Evolutionary conservation across 306 rosid genomes (phyloP).

Genomic region (Ammopiptanthus mongolicus): DNA sequence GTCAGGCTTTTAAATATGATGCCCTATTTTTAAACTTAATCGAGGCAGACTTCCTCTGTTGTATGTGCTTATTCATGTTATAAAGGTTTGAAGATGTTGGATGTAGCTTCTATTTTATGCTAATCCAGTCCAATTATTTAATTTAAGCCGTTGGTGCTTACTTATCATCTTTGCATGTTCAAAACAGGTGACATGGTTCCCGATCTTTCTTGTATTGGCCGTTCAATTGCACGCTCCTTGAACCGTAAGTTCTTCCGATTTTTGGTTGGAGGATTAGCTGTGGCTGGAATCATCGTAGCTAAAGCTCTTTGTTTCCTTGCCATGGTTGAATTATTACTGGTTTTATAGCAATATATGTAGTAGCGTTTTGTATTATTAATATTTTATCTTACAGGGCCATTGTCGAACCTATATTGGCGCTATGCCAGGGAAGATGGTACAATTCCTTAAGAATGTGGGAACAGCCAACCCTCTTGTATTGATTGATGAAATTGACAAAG

Average conservation of each 20-base stretch:
- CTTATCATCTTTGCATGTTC: background rate
- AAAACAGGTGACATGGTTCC: slow-evolving; percentile 1
- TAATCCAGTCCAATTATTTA: background rate
- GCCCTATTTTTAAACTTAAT: background rate
- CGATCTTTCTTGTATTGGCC: slow-evolving; percentile 52
- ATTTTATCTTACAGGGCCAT: slow-evolving; percentile 71
- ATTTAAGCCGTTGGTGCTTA: slow-evolving; percentile 2
- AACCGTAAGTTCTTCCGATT: slow-evolving; percentile 91
- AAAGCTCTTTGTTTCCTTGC: background rate
- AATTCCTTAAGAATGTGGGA: slow-evolving; percentile 95
- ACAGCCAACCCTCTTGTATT: slow-evolving; percentile 96
- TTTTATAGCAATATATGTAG: background rate
- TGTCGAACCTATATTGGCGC: slow-evolving; percentile 99
- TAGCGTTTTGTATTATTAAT: slow-evolving; percentile 16
- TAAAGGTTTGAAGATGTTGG: background rate
- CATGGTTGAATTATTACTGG: background rate
- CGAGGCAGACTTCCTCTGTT: background rate
- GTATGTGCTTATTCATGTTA: background rate
- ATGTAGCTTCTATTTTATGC: background rate
- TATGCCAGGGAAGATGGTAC: slow-evolving; percentile 99
- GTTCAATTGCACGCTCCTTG: slow-evolving; percentile 97
- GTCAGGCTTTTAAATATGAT: slow-evolving; percentile 13
- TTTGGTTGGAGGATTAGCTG: slow-evolving; percentile 97
- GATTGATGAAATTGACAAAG: no score
- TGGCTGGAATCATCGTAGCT: slow-evolving; percentile 97